phyloP scores from a whole-genome alignment of 116 monocot genomes.

The Zostera marina region DNA sequence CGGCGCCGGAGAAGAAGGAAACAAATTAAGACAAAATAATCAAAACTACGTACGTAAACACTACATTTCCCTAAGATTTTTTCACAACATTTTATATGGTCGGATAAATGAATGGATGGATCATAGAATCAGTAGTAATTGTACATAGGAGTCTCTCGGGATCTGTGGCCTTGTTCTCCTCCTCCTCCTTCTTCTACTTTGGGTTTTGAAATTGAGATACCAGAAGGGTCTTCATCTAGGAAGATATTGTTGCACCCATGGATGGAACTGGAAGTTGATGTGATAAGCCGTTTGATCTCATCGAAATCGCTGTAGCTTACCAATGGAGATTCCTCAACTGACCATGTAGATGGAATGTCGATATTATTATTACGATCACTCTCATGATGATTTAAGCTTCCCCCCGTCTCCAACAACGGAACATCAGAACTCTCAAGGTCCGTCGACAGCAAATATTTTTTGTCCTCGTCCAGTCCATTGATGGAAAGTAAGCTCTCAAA shows the following conservation, averaged over 20 bases:
- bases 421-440: background rate
- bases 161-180: background rate
- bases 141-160: background rate
- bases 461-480: constrained; percentile 1
- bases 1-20: background rate
- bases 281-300: constrained; percentile 6
- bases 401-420: background rate
- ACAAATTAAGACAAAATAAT: background rate
- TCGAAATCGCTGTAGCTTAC: background rate
- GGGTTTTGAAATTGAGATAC: background rate
- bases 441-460: background rate
- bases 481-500: constrained; percentile 5
- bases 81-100: no score
- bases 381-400: background rate
- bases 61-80: no score
- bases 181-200: background rate
- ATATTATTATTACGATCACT: background rate
- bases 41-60: no score
- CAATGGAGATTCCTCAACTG: no score
- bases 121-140: background rate
- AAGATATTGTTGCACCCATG: background rate
- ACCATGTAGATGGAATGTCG: no score
- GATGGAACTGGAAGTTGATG: background rate
- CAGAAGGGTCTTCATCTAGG: background rate
- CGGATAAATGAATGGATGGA: no score